Evolutionary conservation across 176 grass and related monocot genomes (phyloP).

Genomic region (Triticum turgidum): DNA sequence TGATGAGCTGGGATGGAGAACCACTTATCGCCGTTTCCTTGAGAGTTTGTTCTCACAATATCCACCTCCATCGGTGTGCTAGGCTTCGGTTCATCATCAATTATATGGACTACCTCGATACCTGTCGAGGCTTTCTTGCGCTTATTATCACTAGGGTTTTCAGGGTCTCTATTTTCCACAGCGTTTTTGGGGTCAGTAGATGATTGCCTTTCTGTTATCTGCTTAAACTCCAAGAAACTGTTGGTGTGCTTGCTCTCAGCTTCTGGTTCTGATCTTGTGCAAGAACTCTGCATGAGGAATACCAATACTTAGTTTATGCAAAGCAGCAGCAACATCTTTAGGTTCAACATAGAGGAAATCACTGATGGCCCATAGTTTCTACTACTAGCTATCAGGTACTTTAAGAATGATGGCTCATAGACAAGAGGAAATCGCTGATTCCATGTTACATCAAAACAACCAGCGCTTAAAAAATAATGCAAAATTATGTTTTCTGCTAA

Average conservation of each 20-base stretch:
- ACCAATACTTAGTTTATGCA: constrained; percentile 30
- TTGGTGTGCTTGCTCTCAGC: constrained; percentile 71
- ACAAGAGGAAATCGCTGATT: neutral
- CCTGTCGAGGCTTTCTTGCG: constrained; percentile 31
- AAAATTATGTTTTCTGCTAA: constrained; percentile 5
- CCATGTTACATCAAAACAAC: neutral
- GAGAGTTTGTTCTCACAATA: constrained; percentile 18
- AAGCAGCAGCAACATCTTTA: constrained; percentile 13
- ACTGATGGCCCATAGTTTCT: neutral
- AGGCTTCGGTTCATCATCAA: constrained; percentile 36
- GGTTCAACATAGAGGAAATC: constrained; percentile 9
- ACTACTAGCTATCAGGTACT: too few relatives aligned
- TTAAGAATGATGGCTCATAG: neutral
- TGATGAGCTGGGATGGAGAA: constrained; percentile 44
- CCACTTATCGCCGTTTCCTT: constrained; percentile 31
- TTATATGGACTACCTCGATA: constrained; percentile 44
- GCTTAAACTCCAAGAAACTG: constrained; percentile 47
- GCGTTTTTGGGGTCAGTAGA: neutral
- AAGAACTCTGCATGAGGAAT: constrained; percentile 76
- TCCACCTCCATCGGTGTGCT: constrained; percentile 6
- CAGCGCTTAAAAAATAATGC: neutral
- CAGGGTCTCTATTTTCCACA: constrained; percentile 6
- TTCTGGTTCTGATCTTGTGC: constrained; percentile 86
- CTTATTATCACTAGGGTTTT: constrained; percentile 28
- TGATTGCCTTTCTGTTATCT: constrained; percentile 5